Evolutionary conservation across 495 filamentous ascomycete species (phyloP).

Genomic region (Ramalina peruviana): DNA sequence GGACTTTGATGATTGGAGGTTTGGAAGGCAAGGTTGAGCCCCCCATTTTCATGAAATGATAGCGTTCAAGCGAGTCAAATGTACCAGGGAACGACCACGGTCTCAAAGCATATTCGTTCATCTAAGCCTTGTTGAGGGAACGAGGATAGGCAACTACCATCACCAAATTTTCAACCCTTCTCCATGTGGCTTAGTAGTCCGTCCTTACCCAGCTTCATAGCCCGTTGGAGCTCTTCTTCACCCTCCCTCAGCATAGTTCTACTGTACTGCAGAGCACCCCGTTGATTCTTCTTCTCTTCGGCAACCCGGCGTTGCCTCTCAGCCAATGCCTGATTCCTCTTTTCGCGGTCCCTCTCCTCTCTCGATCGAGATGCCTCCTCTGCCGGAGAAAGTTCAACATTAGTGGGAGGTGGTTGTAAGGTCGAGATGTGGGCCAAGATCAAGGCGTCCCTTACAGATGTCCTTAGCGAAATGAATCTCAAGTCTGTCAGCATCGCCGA

Average conservation of each 20-base stretch:
- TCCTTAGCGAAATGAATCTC: slow-evolving; percentile 66
- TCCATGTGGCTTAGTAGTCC: slow-evolving; percentile 54
- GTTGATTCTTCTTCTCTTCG: slow-evolving; percentile 57
- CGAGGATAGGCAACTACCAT: background rate
- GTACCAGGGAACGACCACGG: background rate
- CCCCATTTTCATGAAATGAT: slow-evolving; percentile 18
- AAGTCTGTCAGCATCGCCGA: slow-evolving; percentile 56
- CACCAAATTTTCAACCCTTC: background rate
- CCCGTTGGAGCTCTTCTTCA: slow-evolving; percentile 63
- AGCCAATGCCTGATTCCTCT: slow-evolving; percentile 56
- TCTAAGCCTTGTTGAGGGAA: background rate
- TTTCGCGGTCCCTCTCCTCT: slow-evolving; percentile 45
- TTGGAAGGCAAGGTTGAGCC: slow-evolving; percentile 36
- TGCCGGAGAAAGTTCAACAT: slow-evolving; percentile 32
- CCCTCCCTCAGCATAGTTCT: slow-evolving; percentile 58
- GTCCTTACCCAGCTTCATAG: slow-evolving; percentile 62
- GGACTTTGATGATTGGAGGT: slow-evolving; percentile 50
- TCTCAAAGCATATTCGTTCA: background rate
- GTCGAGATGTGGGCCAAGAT: slow-evolving; percentile 65
- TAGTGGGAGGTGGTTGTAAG: slow-evolving; percentile 49
- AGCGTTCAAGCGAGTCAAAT: slow-evolving; percentile 1
- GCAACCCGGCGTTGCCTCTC: slow-evolving; percentile 60
- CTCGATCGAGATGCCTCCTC: slow-evolving; percentile 47
- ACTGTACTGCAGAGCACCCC: slow-evolving; percentile 49
- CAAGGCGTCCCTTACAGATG: slow-evolving; percentile 53